Evolutionary conservation across 1,284 basidiomycete genomes (phyloP).

Genomic region (Acaromyces ingoldii): DNA sequence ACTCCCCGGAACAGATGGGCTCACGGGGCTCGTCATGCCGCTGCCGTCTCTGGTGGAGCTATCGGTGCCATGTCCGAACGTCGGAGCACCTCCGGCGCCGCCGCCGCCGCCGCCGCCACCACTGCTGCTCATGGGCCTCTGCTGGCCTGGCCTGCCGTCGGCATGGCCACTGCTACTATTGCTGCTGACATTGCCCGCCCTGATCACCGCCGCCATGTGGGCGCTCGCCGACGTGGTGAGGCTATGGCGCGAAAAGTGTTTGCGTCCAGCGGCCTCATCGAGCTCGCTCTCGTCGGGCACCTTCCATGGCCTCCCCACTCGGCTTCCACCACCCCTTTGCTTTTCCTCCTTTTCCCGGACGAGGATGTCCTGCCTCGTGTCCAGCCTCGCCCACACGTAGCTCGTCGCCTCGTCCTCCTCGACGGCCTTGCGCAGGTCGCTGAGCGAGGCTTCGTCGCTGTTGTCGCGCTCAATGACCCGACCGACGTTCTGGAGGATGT

Average conservation of each 20-base stretch:
- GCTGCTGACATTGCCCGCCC: too few relatives aligned
- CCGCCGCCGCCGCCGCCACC: too few relatives aligned
- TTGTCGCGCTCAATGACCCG: conserved; percentile 46
- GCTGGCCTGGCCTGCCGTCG: too few relatives aligned
- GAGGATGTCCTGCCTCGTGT: conserved; percentile 21
- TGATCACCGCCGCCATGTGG: too few relatives aligned
- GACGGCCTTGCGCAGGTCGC: conserved; percentile 36
- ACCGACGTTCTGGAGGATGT: conserved; percentile 36
- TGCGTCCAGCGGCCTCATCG: conserved; percentile 30
- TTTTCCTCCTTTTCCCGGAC: conserved; percentile 10
- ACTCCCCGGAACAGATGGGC: too few relatives aligned
- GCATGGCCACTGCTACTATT: too few relatives aligned
- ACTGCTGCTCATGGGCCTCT: too few relatives aligned
- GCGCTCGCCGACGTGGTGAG: conserved; percentile 4
- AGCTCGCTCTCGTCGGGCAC: conserved; percentile 31
- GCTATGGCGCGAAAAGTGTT: conserved; percentile 17
- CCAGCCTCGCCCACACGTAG: conserved; percentile 24
- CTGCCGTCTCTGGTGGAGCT: too few relatives aligned
- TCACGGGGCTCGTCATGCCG: too few relatives aligned
- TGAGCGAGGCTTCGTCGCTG: conserved; percentile 37
- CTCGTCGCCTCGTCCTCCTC: conserved; percentile 37
- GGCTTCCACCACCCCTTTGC: conserved; percentile 12
- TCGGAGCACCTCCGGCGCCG: too few relatives aligned
- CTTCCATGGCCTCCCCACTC: conserved; percentile 29
- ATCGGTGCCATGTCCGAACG: too few relatives aligned